A percentile compares a stretch with the other conserved stretches of the same genome.
phyloP scores from a whole-genome alignment of 768 basidiomycete species.

The Amanita subjunquillea region DNA sequence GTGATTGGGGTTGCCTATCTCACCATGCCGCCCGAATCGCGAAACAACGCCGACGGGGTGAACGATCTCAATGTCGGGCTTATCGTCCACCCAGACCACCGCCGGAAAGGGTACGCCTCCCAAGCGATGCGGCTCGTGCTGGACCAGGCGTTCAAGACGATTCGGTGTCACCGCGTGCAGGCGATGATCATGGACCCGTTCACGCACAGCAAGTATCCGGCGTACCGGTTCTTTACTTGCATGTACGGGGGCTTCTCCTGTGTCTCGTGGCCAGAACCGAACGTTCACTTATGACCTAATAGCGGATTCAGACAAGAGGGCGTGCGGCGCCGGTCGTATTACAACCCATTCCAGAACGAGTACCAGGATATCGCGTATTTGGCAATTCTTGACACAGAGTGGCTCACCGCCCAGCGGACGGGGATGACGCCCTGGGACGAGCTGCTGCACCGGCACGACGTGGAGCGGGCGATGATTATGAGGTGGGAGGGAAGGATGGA shows the following conservation, averaged over 20 bases:
- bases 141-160: conserved; percentile 34
- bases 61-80: conserved; percentile 50
- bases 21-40: conserved; percentile 8
- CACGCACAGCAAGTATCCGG: not conserved
- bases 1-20: conserved; percentile 37
- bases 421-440: conserved; percentile 47
- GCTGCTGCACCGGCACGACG: conserved; percentile 45
- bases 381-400: conserved; percentile 54
- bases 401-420: conserved; percentile 22
- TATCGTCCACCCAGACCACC: conserved; percentile 27
- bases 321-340: conserved; percentile 44
- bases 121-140: conserved; percentile 36
- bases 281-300: too few species aligned
- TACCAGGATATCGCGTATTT: conserved; percentile 57
- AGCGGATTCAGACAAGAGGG: conserved; percentile 61
- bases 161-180: conserved; percentile 41
- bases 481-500: conserved; percentile 31
- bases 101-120: conserved; percentile 32
- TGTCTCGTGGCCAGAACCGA: too few species aligned
- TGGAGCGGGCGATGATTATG: conserved; percentile 46
- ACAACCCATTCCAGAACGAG: conserved; percentile 27
- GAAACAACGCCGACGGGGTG: conserved; percentile 15
- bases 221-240: conserved; percentile 1
- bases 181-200: conserved; percentile 34
- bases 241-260: conserved; percentile 8